Evolutionary conservation across 2,329 filamentous ascomycete genomes (phyloP).

Genomic region (Stemphylium vesicarium): DNA sequence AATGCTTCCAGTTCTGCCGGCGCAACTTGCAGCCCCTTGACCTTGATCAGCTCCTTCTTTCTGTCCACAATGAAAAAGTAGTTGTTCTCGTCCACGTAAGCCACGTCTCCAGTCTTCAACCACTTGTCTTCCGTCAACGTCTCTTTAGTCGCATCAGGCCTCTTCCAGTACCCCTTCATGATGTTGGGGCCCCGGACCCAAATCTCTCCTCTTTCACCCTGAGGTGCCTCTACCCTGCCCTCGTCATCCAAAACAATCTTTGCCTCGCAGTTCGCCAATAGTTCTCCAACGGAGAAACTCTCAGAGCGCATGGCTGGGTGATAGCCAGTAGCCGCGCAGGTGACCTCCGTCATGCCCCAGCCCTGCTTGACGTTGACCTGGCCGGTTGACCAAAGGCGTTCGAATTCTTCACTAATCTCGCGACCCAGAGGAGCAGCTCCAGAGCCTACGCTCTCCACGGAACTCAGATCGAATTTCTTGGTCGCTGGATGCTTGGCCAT

Average conservation of each 20-base stretch:
- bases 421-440: slow-evolving; percentile 71
- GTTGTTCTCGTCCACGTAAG: slow-evolving; percentile 63
- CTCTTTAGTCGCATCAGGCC: slow-evolving; percentile 68
- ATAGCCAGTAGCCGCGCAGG: slow-evolving; percentile 73
- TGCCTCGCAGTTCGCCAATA: slow-evolving; percentile 72
- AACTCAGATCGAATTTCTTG: slow-evolving; percentile 71
- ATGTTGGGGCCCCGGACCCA: slow-evolving; percentile 75
- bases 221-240: slow-evolving; percentile 56
- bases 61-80: slow-evolving; percentile 74
- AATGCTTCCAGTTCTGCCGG: slow-evolving; percentile 66
- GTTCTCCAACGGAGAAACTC: slow-evolving; percentile 66
- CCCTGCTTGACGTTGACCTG: slow-evolving; percentile 69
- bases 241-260: slow-evolving; percentile 68
- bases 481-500: slow-evolving; percentile 74
- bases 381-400: slow-evolving; percentile 61
- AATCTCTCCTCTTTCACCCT: slow-evolving; percentile 69
- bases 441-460: slow-evolving; percentile 63
- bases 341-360: slow-evolving; percentile 87
- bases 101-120: slow-evolving; percentile 75
- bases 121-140: slow-evolving; percentile 69
- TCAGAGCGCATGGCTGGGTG: slow-evolving; percentile 58
- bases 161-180: slow-evolving; percentile 79
- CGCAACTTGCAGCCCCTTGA: slow-evolving; percentile 67
- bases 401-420: slow-evolving; percentile 58
- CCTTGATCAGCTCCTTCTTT: slow-evolving; percentile 72